Conservation (phyloP, 192 early-diverging fungal species). For the Coemansia asiatica region DNA sequence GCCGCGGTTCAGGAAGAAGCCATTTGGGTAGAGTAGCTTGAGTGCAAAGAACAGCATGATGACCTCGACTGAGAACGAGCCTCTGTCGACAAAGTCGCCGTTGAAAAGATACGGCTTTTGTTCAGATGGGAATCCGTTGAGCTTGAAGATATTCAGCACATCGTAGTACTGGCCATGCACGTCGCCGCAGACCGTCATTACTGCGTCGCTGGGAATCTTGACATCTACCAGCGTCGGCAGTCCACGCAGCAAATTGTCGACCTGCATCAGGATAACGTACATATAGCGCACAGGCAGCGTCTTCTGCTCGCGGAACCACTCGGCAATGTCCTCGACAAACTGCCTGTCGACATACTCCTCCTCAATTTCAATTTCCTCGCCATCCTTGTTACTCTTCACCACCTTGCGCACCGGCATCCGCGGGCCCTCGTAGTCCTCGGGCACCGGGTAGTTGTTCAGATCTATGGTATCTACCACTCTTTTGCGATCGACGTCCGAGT, state of each 20-base stretch:
- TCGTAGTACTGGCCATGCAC: constrained; percentile 99
- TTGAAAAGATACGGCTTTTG: constrained; percentile 90
- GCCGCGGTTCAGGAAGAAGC: constrained; percentile 85
- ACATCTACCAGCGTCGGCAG: constrained; percentile 85
- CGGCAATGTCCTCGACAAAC: constrained; percentile 78
- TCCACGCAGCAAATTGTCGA: constrained; percentile 71
- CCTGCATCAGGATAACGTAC: constrained; percentile 78
- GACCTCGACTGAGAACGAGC: constrained; percentile 96
- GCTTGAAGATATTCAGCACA: constrained; percentile 90
- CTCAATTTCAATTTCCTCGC: constrained; percentile 48
- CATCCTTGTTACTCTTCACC: constrained; percentile 3
- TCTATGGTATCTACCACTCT: constrained; percentile 56
- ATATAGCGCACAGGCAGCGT: constrained; percentile 89
- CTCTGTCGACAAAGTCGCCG: constrained; percentile 99
- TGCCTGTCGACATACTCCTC: constrained; percentile 70
- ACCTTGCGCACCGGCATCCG: constrained; percentile 56
- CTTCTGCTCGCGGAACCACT: constrained; percentile 83
- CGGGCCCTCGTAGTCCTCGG: constrained; percentile 83
- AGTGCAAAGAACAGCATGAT: constrained; percentile 88
- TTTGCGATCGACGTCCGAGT: constrained; percentile 47
- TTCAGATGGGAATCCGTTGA: constrained; percentile 85
- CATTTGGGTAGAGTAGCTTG: constrained; percentile 85
- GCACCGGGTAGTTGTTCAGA: constrained; percentile 57
- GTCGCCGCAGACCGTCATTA: constrained; percentile 94
- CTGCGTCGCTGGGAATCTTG: constrained; percentile 64